phyloP scores from a whole-genome alignment of 495 filamentous ascomycete genomes.

The Letharia lupina region DNA sequence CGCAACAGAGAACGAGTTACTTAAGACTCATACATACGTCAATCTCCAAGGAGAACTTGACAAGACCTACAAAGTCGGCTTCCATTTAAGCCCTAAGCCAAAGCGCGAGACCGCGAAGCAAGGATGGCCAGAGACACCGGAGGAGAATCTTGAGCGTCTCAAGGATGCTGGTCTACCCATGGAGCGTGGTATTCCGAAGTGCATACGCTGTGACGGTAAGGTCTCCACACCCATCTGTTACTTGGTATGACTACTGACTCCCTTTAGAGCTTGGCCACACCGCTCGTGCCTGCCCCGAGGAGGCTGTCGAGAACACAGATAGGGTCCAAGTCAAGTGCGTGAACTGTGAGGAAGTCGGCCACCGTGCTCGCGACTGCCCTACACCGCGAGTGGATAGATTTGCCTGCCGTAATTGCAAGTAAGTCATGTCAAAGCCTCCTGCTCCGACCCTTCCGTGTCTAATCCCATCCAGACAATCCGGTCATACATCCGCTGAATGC shows the following conservation, averaged over 20 bases:
- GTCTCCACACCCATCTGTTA: neutral
- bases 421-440: conserved; percentile 25
- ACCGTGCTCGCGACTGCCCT: conserved; percentile 63
- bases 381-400: conserved; percentile 40
- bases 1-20: conserved; percentile 52
- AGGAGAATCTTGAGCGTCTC: conserved; percentile 70
- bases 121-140: conserved; percentile 54
- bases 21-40: conserved; percentile 61
- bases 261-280: conserved; percentile 62
- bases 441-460: conserved; percentile 16
- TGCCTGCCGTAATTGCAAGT: conserved; percentile 80
- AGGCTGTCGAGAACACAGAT: conserved; percentile 42
- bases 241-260: conserved; percentile 18
- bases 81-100: conserved; percentile 56
- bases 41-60: conserved; percentile 74
- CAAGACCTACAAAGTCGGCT: conserved; percentile 65
- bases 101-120: conserved; percentile 51
- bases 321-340: conserved; percentile 54
- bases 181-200: conserved; percentile 58
- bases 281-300: conserved; percentile 55
- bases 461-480: conserved; percentile 37
- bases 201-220: conserved; percentile 56
- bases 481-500: conserved; percentile 55
- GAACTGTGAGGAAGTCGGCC: conserved; percentile 63
- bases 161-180: conserved; percentile 61